Evolutionary conservation across 768 basidiomycete genomes (phyloP), one percentile per base, ranked within the genome.

Genomic region (Mrakia gelida): DNA sequence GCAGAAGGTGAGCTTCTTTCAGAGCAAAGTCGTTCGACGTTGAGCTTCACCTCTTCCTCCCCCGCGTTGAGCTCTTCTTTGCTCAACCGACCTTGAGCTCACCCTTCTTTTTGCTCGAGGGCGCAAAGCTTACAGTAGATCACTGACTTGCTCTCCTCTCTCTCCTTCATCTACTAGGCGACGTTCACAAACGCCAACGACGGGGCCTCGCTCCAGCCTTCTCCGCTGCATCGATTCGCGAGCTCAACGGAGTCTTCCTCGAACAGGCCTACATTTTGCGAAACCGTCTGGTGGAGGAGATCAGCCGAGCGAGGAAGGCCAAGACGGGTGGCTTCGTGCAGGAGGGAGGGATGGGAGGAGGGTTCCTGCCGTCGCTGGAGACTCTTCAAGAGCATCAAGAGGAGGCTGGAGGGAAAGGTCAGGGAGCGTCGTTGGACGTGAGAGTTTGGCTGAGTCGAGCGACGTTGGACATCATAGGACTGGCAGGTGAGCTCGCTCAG

Each of bases 401-500:
- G 52, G 23, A 54, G 52, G 52, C 52, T n/a, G n/a, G n/a, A n/a
- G n/a, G n/a, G 61, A 23, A 32, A 11, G 61, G 11, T n/a, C 38
- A 38, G 38, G 38, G 38, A 38, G 61, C 61, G 61, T 18, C 11
- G 61, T n/a, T 62, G 11, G 61, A 62, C n/a, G 61, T 62, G 30
- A 1, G 11, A 6, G n/a, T 23, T 11, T 62, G 61, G 61, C n/a
- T 32, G 26, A n/a, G 61, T 11, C 16, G 61, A n/a, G 26, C 30
- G 61, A 62, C 61, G 61, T 32, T 62, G n/a, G 61, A 62, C 61
- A 62, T 62, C 61, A 62, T 62, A 18, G 61, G 61, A n/a, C n/a
- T 13, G 7, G 61, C 30, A 13, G 61, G 61, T 32, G 61, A 32
- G 61, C 38, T 38, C 3, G 8, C 8, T 38, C 38, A 38, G 8